phyloP scores from a whole-genome alignment of 208 protist genomes.

The Acanthamoeba sp. region DNA sequence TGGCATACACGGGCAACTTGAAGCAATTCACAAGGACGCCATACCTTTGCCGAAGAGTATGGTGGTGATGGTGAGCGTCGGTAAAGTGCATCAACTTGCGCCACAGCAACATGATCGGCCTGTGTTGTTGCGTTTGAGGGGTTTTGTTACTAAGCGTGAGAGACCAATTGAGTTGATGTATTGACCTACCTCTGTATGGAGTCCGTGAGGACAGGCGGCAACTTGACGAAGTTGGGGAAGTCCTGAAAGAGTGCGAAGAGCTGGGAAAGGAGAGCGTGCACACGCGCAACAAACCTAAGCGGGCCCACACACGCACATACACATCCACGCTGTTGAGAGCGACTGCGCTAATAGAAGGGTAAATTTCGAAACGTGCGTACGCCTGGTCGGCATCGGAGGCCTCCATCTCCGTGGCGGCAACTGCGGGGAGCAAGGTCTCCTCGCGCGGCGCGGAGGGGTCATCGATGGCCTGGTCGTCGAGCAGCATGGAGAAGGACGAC shows the following conservation, averaged over 20 bases:
- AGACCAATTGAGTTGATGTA: no score
- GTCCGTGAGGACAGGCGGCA: background rate
- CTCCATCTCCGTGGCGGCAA: background rate
- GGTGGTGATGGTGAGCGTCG: background rate
- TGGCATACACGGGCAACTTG: background rate
- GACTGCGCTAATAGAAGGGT: no score
- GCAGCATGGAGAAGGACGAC: no score
- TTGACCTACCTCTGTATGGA: background rate
- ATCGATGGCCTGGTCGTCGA: no score
- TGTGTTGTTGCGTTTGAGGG: background rate
- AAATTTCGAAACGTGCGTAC: no score
- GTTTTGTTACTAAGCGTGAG: background rate
- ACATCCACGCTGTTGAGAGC: no score
- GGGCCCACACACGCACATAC: background rate
- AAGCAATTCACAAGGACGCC: background rate
- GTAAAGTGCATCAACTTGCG: background rate
- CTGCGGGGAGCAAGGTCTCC: background rate
- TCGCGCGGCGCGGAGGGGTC: no score
- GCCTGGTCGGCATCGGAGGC: background rate
- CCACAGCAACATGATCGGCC: background rate
- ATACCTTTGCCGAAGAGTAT: background rate
- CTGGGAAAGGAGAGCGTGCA: background rate
- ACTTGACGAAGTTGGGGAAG: conserved; percentile 29
- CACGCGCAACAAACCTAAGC: background rate
- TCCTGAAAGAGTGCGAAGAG: conserved; percentile 18